Base-by-base conservation (phyloP, 2,329 filamentous ascomycete genomes). In the Hirsutella minnesotensis region DNA sequence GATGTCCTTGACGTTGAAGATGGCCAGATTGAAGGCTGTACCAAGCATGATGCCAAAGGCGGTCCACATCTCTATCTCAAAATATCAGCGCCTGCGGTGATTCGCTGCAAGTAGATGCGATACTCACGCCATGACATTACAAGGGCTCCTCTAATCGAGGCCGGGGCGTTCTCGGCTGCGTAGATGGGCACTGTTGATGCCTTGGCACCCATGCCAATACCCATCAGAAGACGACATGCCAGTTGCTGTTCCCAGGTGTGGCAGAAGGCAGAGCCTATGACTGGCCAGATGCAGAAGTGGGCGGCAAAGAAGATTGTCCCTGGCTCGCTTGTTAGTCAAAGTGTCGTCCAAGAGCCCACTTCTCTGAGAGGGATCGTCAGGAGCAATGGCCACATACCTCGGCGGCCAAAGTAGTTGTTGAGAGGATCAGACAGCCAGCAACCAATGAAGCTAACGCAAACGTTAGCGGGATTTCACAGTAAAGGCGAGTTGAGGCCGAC, bases 41-140 rank as follows among this genome's bases (percentile, higher is more conserved):
- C 60, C 82, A 16, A 66, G 51, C 39, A 65, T 56, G 48, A 70
- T 70, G 39, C 67, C 65, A 45, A 80, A 75, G 0, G 72, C 72
- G 3, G 73, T 78, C 75, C 78, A 83, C 62, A 83, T 73, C 48
- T 76, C 62, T 86, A 36, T 19, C 4, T 15, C 33, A 18, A 2
- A n/a, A n/a, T n/a, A n/a, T n/a, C n/a, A n/a, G n/a, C n/a, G n/a
- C n/a, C n/a, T n/a, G n/a, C n/a, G n/a, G n/a, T n/a, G n/a, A n/a
- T n/a, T n/a, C n/a, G n/a, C n/a, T n/a, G n/a, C n/a, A n/a, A n/a
- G n/a, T n/a, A n/a, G n/a, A n/a, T n/a, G n/a, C n/a, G 36, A 31
- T 4, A 46, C 50, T 24, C 40, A 56, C 41, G 72, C 84, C 85
- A 90, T 47, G 79, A 81, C 84, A 90, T 90, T 47, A 89, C 84